A percentile compares a stretch with the other conserved stretches of the same genome.
Conservation (phyloP, 108 stramenopile genomes). For the Aurantiochytrium sp. region DNA sequence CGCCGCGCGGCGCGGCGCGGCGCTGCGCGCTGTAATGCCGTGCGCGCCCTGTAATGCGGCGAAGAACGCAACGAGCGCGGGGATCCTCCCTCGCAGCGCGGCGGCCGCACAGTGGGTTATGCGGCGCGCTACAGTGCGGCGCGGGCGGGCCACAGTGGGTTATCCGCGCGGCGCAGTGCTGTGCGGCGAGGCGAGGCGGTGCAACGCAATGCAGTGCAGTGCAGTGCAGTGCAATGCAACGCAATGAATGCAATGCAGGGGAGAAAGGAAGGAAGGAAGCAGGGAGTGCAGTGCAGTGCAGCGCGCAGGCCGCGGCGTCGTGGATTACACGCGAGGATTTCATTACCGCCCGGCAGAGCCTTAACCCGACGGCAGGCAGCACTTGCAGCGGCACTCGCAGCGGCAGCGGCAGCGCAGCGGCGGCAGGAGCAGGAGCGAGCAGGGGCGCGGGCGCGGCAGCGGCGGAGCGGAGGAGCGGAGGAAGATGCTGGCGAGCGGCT, state of each 20-base stretch:
- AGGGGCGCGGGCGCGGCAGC: no score
- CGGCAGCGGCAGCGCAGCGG: no score
- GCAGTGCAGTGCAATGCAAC: neutral
- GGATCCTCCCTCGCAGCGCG: no score
- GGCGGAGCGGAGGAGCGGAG: no score
- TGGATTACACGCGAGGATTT: neutral
- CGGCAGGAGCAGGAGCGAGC: no score
- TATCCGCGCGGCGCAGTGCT: neutral
- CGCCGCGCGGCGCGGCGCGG: no score
- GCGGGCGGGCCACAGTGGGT: no score
- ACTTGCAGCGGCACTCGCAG: neutral
- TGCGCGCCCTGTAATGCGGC: no score
- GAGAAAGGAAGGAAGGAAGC: neutral
- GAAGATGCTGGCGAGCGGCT: neutral
- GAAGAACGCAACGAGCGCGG: no score
- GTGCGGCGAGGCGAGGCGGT: neutral
- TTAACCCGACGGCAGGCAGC: neutral
- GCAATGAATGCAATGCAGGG: neutral
- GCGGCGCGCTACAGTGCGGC: no score
- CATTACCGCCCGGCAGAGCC: neutral
- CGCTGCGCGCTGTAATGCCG: no score
- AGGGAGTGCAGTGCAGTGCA: neutral
- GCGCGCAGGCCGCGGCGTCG: neutral
- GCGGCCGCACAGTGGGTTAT: no score
- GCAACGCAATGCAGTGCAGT: neutral